Percentiles rank a stretch among this genome's conserved stretches.
These are phyloP conservation scores for Trypethelium eluteriae DNA, from an alignment of 495 filamentous ascomycete genomes.

Conservation along the genomic window DNA sequence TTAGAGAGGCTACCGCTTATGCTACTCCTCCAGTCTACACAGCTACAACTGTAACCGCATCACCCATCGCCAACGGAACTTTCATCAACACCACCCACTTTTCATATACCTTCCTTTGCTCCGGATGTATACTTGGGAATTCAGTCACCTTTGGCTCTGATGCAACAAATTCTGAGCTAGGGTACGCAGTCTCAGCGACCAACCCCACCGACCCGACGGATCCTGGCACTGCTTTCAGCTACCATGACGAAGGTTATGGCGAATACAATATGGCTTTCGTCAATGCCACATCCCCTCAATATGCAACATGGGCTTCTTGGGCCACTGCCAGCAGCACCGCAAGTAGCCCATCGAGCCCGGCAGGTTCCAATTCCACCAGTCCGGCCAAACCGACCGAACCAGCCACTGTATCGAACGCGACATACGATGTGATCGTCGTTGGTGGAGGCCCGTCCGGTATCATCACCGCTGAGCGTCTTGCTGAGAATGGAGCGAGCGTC, in stretches of 20 bases:
- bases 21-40: conserved; percentile 18
- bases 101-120: conserved; percentile 38
- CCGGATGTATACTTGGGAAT: conserved; percentile 29
- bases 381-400: background rate
- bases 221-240: background rate
- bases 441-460: conserved; percentile 36
- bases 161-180: conserved; percentile 23
- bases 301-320: background rate
- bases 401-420: conserved; percentile 17
- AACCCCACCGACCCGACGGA: conserved; percentile 15
- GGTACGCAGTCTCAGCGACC: conserved; percentile 29
- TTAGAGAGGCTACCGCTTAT: conserved; percentile 34
- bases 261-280: background rate
- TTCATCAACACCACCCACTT: conserved; percentile 35
- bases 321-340: background rate
- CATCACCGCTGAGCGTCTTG: conserved; percentile 29
- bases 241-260: background rate
- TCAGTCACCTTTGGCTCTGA: conserved; percentile 23
- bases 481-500: conserved; percentile 35
- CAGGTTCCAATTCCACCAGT: conserved; percentile 8
- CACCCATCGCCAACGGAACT: conserved; percentile 34
- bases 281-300: background rate
- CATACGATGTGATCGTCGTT: conserved; percentile 32
- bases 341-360: conserved; percentile 18
- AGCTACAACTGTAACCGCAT: conserved; percentile 25